Evolutionary conservation across 2,329 filamentous ascomycete species (phyloP), one percentile per base, ranked within the genome.

Genomic region (Aureobasidium sp.): DNA sequence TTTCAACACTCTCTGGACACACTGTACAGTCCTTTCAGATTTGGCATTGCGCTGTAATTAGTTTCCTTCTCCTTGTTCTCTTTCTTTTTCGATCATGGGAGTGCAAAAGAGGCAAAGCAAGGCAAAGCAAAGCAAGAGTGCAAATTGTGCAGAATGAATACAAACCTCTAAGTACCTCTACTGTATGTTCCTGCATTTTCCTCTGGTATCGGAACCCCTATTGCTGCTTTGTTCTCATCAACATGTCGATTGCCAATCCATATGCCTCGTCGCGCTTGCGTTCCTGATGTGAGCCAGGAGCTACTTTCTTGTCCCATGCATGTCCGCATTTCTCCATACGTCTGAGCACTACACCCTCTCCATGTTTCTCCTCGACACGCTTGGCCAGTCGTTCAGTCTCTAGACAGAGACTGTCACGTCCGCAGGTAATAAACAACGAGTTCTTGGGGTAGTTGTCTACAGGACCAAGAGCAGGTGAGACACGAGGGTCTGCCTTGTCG

Each of bases 241-340:
- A 35, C 60, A 62, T 62, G 1, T 69, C 62, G 48, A 73, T 66
- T 2, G 69, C 70, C 22, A 71, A 35, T 5, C 53, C 64, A 66
- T 76, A 75, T 11, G 67, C 69, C 62, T 70, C 65, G 14, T 71
- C 67, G 60, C 68, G 72, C 12, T 64, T 66, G 22, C 66, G 48
- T 57, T 65, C 67, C 39, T 73, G 63, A 47, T 68, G 62, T 12
- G 69, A 69, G 27, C 69, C 72, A 39, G 66, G 63, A 37, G 68
- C 62, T 7, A 68, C 64, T 35, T 67, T 63, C 65, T 76, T 75
- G 63, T 76, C 74, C 66, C 70, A 76, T n/a, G 59, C 74, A 67
- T 77, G 75, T 39, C 67, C 68, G 56, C 69, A 70, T 3, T 66
- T 67, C 4, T 71, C 63, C 68, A 75, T 70, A 44, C 70, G 39